Conservation (phyloP, 352 stramenopile genomes). For the Globisporangium acanthophoron region DNA sequence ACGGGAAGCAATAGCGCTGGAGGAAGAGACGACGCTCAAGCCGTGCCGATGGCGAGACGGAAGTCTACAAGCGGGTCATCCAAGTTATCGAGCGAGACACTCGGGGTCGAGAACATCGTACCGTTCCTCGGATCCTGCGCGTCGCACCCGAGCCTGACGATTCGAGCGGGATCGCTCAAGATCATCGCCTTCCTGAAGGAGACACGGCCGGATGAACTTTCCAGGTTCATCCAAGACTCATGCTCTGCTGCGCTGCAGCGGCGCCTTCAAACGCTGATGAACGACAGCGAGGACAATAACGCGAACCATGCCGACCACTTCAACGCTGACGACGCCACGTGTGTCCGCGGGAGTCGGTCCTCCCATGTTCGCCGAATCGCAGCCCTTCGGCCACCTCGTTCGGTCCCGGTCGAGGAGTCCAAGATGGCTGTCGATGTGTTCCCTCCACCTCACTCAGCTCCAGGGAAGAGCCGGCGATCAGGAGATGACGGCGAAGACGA, state of each 20-base stretch:
- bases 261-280: constrained; percentile 43
- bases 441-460: constrained; percentile 59
- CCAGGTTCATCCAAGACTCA: constrained; percentile 42
- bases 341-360: constrained; percentile 58
- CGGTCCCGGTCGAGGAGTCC: constrained; percentile 63
- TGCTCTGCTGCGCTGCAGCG: constrained; percentile 57
- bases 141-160: constrained; percentile 43
- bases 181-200: constrained; percentile 41
- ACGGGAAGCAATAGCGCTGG: constrained; percentile 7
- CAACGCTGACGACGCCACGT: constrained; percentile 41
- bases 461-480: constrained; percentile 45
- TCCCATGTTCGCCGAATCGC: constrained; percentile 72
- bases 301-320: constrained; percentile 39
- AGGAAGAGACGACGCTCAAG: neutral
- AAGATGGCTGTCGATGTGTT: constrained; percentile 56
- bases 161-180: constrained; percentile 32
- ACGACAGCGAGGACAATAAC: constrained; percentile 31
- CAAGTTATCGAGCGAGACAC: constrained; percentile 25
- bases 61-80: constrained; percentile 24
- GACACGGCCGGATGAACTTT: constrained; percentile 27
- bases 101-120: constrained; percentile 65
- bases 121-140: constrained; percentile 65
- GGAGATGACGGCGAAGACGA: constrained; percentile 17
- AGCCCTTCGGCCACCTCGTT: constrained; percentile 55
- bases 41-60: constrained; percentile 9